Evolutionary conservation across 2,329 filamentous ascomycete species (phyloP), one percentile per base, ranked within the genome.

Genomic region (Alternaria sp.): DNA sequence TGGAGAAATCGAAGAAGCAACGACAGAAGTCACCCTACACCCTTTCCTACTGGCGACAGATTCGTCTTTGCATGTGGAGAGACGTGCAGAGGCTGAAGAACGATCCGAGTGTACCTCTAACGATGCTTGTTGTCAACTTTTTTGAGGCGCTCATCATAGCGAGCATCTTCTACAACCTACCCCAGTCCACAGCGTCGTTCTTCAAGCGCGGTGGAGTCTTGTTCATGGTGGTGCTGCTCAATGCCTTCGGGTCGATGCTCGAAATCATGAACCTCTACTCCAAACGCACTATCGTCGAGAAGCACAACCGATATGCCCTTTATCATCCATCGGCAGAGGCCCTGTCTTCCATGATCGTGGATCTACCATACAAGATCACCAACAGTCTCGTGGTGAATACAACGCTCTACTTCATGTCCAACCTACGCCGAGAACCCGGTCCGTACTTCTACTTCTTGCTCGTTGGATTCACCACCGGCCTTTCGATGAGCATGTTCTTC

Each of bases 261-360:
- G 88, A 90, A 50, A 73, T 77, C 49, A 94, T 96, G 78, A 63
- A 55, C 21, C 63, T 97, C 2, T 97, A 94, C 74, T 87, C 91
- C 2, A 92, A 96, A 85, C 90, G 93, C 25, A 91, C 91, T 1
- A 96, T 97, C 70, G 91, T 97, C 60, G 93, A 97, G 75, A 97
- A 61, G 77, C 93, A 97, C 69, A 80, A 85, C 53, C 87, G 90
- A 53, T 97, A 96, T 75, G 93, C 93, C 12, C 85, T 97, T 21
- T 96, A 97, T 73, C 93, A 95, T 72, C 92, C 93, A 0, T 92
- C 90, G 9, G 90, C 93, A 12, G 93, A 97, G 83, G 91, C 92
- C 13, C 84, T 92, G 12, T 59, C 70, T 2, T 66, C 67, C 2
- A 77, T 83, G 36, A 62, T 85, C 9, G 75, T 78, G 10, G 83